phyloP scores from a whole-genome alignment of 2,329 filamentous ascomycete species.

The Aspergillus sp. region DNA sequence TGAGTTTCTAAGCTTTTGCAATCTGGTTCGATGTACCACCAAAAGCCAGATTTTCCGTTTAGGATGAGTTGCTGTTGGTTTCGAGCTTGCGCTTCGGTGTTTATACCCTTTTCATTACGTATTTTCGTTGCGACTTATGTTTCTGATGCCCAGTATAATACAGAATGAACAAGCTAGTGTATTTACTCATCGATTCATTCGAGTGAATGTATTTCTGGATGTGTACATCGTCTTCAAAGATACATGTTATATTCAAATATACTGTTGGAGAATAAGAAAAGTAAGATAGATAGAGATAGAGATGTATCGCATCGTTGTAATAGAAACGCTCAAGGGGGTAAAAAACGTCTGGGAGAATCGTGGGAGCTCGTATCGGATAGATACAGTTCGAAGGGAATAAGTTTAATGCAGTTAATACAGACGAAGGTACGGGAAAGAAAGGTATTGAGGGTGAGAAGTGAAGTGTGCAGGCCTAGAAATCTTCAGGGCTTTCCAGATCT shows the following conservation, averaged over 20 bases:
- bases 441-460: background rate
- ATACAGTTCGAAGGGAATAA: background rate
- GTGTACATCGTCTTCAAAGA: background rate
- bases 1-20: too few species aligned
- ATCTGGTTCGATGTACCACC: too few species aligned
- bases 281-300: background rate
- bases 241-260: background rate
- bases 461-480: slow-evolving; percentile 32
- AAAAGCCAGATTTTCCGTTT: too few species aligned
- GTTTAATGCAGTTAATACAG: background rate
- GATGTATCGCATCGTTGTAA: background rate
- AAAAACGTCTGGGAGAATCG: background rate
- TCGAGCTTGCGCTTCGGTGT: background rate
- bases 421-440: background rate
- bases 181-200: background rate
- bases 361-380: background rate
- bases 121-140: background rate
- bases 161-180: background rate
- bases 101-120: background rate
- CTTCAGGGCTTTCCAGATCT: slow-evolving; percentile 45
- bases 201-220: background rate
- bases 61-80: too few species aligned
- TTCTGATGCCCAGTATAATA: background rate
- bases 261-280: background rate
- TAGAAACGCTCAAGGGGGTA: background rate